Percentiles rank a stretch among this genome's conserved stretches.
Evolutionary conservation across 768 basidiomycete genomes (phyloP).

Genomic region (Boletus rex-veris): DNA sequence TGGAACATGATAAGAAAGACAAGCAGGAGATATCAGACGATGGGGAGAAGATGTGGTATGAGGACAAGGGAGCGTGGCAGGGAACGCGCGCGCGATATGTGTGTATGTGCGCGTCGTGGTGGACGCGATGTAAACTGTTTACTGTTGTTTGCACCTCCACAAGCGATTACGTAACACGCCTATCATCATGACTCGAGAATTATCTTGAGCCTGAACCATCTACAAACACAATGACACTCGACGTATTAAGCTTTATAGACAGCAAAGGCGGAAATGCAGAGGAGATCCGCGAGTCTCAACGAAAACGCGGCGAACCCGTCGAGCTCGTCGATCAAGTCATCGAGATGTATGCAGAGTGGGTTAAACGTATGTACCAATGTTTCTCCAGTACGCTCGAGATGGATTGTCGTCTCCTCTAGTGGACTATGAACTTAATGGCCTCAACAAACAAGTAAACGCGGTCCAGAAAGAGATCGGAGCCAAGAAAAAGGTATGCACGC

Average conservation of each 20-base stretch:
- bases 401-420: constrained; percentile 42
- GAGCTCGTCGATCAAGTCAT: constrained; percentile 95
- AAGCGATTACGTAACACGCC: constrained; percentile 12
- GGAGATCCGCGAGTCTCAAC: constrained; percentile 87
- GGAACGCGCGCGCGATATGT: constrained; percentile 2
- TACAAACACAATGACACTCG: constrained; percentile 63
- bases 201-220: neutral
- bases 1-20: constrained; percentile 47
- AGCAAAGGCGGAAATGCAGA: constrained; percentile 90
- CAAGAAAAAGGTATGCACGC: constrained; percentile 79
- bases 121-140: constrained; percentile 16
- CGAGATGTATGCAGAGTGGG: constrained; percentile 89
- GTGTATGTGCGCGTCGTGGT: neutral
- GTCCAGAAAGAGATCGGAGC: constrained; percentile 92
- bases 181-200: neutral
- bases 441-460: constrained; percentile 81
- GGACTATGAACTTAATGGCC: constrained; percentile 78
- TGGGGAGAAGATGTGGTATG: neutral
- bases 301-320: constrained; percentile 82
- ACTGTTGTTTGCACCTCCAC: constrained; percentile 20
- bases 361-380: constrained; percentile 66
- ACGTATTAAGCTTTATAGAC: constrained; percentile 77
- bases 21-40: neutral
- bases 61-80: neutral
- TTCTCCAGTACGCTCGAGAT: neutral